Evolutionary conservation across 768 basidiomycete species (phyloP).

Genomic region (Auricularia cornea): DNA sequence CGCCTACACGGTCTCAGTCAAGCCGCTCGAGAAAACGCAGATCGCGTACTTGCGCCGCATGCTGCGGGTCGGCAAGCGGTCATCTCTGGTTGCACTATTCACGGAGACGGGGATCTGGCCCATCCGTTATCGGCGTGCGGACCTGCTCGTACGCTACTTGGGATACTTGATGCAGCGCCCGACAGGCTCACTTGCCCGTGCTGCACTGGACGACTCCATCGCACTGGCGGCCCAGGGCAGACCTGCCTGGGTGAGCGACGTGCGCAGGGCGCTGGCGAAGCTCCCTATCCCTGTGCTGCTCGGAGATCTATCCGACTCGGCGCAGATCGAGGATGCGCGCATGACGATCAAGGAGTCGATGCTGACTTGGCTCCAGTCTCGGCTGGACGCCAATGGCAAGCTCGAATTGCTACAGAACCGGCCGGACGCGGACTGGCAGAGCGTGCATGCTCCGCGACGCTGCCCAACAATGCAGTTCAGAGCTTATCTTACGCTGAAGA

Average conservation of each 20-base stretch:
- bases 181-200: background rate
- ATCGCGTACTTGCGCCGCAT: conserved; percentile 13
- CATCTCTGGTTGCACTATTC: conserved; percentile 12
- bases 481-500: background rate
- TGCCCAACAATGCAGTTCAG: background rate
- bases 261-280: background rate
- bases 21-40: conserved; percentile 11
- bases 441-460: background rate
- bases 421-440: background rate
- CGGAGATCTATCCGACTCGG: background rate
- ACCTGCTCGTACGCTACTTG: conserved; percentile 14
- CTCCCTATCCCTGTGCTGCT: background rate
- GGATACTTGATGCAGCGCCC: conserved; percentile 4
- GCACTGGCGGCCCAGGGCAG: background rate
- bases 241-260: background rate
- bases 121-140: conserved; percentile 12
- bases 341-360: background rate
- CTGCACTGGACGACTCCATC: background rate
- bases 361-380: background rate
- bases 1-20: conserved; percentile 4
- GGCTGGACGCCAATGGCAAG: background rate
- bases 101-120: conserved; percentile 21
- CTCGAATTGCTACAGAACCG: background rate
- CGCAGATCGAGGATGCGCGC: background rate
- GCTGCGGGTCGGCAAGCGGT: conserved; percentile 14